These are phyloP conservation scores for Boechera stricta DNA, from an alignment of 345 rosid species.

Conservation along the genomic window DNA sequence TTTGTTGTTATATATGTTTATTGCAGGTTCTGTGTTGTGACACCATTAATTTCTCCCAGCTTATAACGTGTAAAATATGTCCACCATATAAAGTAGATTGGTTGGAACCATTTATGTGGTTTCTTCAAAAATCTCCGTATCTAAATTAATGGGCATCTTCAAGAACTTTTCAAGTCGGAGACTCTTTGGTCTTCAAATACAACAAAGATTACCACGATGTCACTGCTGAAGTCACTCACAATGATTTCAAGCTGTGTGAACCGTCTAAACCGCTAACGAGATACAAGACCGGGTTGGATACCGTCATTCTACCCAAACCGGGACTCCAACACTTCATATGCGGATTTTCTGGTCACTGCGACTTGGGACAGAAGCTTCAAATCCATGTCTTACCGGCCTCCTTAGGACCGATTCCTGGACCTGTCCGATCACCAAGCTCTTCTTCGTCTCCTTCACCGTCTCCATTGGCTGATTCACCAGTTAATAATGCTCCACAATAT, in stretches of 20 bases:
- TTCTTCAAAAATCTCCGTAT: neutral
- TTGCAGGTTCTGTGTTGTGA: neutral
- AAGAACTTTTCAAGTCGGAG: conserved; percentile 27
- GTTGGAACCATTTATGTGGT: neutral
- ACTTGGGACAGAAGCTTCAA: conserved; percentile 13
- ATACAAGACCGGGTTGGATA: conserved; percentile 14
- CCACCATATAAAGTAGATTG: neutral
- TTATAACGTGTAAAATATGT: no score
- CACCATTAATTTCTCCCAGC: no score
- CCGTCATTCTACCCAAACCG: conserved; percentile 9
- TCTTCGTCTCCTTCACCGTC: neutral
- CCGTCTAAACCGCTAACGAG: neutral
- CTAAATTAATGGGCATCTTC: conserved; percentile 21
- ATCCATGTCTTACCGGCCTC: conserved; percentile 15
- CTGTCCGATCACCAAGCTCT: neutral
- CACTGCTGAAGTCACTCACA: conserved; percentile 10
- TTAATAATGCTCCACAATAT: conserved; percentile 13
- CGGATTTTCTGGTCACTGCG: conserved; percentile 12
- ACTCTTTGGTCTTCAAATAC: conserved; percentile 30
- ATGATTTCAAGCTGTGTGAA: conserved; percentile 4
- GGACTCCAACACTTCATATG: conserved; percentile 27
- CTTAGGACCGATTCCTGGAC: neutral
- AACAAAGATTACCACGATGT: conserved; percentile 26
- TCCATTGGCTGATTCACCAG: neutral
- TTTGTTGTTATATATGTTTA: no score